Evolutionary conservation across 108 stramenopile genomes (phyloP).

Genomic region (Fragilaria radians): DNA sequence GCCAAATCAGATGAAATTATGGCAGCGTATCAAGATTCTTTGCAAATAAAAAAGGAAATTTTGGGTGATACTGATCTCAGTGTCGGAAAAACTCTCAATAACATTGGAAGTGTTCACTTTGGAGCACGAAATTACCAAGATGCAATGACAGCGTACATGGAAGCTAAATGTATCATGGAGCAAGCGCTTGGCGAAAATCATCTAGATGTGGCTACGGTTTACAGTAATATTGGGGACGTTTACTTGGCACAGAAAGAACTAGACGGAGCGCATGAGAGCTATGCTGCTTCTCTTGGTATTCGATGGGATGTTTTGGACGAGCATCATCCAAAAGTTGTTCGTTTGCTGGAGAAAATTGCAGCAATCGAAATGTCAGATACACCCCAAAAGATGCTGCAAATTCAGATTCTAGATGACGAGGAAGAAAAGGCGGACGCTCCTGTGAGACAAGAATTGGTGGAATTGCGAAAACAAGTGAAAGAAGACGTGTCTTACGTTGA

Average conservation of each 20-base stretch:
- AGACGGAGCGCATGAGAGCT: slow-evolving; percentile 7
- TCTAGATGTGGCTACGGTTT: slow-evolving; percentile 59
- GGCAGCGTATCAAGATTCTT: slow-evolving; percentile 51
- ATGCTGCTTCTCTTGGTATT: slow-evolving; percentile 27
- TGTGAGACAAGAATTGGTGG: slow-evolving; percentile 16
- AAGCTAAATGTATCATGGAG: slow-evolving; percentile 45
- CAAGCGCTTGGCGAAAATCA: slow-evolving; percentile 37
- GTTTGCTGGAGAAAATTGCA: slow-evolving; percentile 53
- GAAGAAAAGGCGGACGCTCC: slow-evolving; percentile 9
- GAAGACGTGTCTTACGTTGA: slow-evolving; percentile 39
- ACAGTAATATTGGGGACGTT: slow-evolving; percentile 64
- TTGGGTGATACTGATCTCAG: slow-evolving; percentile 52
- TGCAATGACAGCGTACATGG: slow-evolving; percentile 49
- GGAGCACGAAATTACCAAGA: slow-evolving; percentile 35
- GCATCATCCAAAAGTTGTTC: slow-evolving; percentile 31
- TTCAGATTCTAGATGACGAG: slow-evolving; percentile 2
- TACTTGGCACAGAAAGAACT: slow-evolving; percentile 22
- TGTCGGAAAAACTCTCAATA: slow-evolving; percentile 69
- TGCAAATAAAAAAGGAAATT: slow-evolving; percentile 46
- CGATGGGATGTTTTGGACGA: slow-evolving; percentile 32
- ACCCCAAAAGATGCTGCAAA: slow-evolving; percentile 10
- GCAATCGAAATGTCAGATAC: slow-evolving; percentile 34
- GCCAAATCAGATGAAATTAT: slow-evolving; percentile 48
- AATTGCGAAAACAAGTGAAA: slow-evolving; percentile 29
- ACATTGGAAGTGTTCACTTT: slow-evolving; percentile 65